Conservation (phyloP, 257 asterid genomes). For the Forsythia viridissima region DNA sequence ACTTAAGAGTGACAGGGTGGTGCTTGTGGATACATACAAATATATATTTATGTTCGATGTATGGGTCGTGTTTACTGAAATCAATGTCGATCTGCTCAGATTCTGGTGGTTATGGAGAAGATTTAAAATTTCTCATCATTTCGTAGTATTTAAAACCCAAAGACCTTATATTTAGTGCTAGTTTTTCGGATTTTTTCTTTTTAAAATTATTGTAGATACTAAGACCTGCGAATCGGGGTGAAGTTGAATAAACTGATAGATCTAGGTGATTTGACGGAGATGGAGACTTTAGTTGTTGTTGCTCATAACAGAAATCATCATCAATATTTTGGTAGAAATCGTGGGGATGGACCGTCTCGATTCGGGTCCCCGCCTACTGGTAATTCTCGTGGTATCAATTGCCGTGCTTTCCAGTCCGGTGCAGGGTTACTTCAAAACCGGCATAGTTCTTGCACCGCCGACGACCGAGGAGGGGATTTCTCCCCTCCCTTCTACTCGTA, state of each 20-base stretch:
- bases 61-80: slow-evolving; percentile 31
- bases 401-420: too few relatives aligned
- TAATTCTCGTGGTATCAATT: too few relatives aligned
- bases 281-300: slow-evolving; percentile 76
- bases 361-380: slow-evolving; percentile 34
- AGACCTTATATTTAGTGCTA: slow-evolving; percentile 5
- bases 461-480: too few relatives aligned
- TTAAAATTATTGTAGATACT: slow-evolving; percentile 10
- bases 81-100: slow-evolving; percentile 51
- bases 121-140: slow-evolving; percentile 38
- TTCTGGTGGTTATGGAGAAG: slow-evolving; percentile 79
- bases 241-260: slow-evolving; percentile 7
- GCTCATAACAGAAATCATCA: slow-evolving; percentile 62
- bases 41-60: slow-evolving; percentile 47
- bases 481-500: too few relatives aligned
- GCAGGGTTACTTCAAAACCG: too few relatives aligned
- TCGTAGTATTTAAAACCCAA: slow-evolving; percentile 11
- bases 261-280: slow-evolving; percentile 16
- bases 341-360: slow-evolving; percentile 27
- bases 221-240: slow-evolving; percentile 19
- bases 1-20: slow-evolving; percentile 40
- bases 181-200: slow-evolving; percentile 12
- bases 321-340: slow-evolving; percentile 36
- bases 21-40: slow-evolving; percentile 28
- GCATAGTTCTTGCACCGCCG: too few relatives aligned